Percentiles rank a stretch among this genome's conserved stretches.
phyloP scores from a whole-genome alignment of 768 basidiomycete genomes.

The Tricholoma terreum region DNA sequence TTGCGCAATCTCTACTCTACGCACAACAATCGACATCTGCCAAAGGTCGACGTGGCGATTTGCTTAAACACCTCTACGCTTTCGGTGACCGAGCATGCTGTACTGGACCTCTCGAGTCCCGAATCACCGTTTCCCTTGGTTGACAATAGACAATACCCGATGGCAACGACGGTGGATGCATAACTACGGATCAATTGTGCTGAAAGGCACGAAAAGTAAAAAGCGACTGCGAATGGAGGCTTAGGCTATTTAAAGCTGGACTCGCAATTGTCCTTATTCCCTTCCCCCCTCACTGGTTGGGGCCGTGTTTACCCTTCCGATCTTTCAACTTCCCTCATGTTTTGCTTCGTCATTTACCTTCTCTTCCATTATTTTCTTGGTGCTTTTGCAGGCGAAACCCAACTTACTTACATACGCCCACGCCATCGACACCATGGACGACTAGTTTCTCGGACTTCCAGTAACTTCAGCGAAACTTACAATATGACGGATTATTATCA shows the following conservation, averaged over 20 bases:
- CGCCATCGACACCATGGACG: constrained; percentile 22
- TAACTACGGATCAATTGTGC: neutral
- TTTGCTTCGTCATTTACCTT: constrained; percentile 5
- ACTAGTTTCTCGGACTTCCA: constrained; percentile 17
- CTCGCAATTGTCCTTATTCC: neutral
- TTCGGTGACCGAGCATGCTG: too few species aligned
- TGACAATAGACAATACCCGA: neutral
- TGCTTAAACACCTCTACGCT: too few species aligned
- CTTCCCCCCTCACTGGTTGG: neutral
- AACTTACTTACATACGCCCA: constrained; percentile 14
- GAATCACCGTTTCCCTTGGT: too few species aligned
- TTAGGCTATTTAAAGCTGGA: neutral
- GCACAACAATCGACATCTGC: neutral
- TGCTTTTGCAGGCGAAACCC: constrained; percentile 31
- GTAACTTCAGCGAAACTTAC: constrained; percentile 21
- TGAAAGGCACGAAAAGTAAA: neutral
- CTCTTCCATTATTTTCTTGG: constrained; percentile 6
- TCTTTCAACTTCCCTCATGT: constrained; percentile 1
- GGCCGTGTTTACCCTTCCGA: neutral
- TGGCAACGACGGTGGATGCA: neutral
- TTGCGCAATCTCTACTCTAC: too few species aligned
- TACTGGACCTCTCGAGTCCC: too few species aligned
- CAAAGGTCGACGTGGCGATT: too few species aligned
- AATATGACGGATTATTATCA: constrained; percentile 33
- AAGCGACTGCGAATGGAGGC: neutral